These are phyloP conservation scores for Casuarina cunninghamiana DNA, from an alignment of 306 rosid genomes.

Conservation along the genomic window DNA sequence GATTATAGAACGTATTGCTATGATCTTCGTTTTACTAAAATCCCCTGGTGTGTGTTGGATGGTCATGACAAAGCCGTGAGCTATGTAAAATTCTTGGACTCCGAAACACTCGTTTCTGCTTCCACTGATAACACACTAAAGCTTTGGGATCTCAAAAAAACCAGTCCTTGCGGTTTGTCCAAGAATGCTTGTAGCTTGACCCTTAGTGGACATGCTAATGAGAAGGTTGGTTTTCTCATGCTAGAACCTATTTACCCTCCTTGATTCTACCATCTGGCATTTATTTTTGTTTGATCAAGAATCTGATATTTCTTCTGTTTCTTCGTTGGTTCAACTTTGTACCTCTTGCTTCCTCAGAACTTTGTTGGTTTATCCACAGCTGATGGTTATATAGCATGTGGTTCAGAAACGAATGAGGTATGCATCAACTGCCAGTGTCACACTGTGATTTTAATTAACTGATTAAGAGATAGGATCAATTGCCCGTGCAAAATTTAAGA, in stretches of 20 bases:
- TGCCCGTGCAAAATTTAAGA: neutral
- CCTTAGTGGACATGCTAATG: constrained; percentile 83
- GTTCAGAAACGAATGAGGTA: constrained; percentile 99
- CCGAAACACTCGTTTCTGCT: constrained; percentile 82
- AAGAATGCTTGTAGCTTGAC: constrained; percentile 73
- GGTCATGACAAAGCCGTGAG: constrained; percentile 81
- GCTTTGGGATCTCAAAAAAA: constrained; percentile 90
- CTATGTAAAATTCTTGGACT: constrained; percentile 78
- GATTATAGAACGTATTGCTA: constrained; percentile 85
- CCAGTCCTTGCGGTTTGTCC: constrained; percentile 54
- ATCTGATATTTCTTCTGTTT: constrained; percentile 16
- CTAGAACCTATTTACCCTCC: neutral
- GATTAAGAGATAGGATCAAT: too few relatives aligned
- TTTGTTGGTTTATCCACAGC: constrained; percentile 86
- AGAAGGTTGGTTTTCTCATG: constrained; percentile 57
- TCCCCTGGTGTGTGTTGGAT: constrained; percentile 82
- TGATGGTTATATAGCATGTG: constrained; percentile 89
- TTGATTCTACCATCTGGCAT: neutral
- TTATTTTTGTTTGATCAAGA: constrained; percentile 22
- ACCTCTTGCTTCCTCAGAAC: constrained; percentile 61
- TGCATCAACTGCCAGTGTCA: constrained; percentile 19
- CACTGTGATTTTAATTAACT: neutral
- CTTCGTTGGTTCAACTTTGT: constrained; percentile 34
- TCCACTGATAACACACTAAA: constrained; percentile 91
- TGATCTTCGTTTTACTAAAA: constrained; percentile 83